Evolutionary conservation across 345 rosid species (phyloP), one percentile per base, ranked within the genome.

Genomic region (Populus deltoides): DNA sequence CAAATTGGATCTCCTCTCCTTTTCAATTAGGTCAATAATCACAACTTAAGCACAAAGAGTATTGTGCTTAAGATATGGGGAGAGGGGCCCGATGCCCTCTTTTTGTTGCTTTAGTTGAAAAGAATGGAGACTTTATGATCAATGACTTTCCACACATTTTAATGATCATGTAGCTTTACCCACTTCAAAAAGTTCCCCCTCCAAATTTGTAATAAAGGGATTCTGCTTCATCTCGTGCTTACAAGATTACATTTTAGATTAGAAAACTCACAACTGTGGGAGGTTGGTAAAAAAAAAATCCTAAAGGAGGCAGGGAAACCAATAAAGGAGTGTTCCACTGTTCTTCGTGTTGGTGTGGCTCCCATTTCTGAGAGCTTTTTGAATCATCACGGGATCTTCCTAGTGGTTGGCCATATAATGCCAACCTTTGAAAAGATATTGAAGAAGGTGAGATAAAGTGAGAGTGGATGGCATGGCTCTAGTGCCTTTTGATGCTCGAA

Each of bases 381-480:
- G 82, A 80, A 78, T 83, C 79, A 82, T 83, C 71, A 85, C 78
- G 77, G 84, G 79, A 82, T 74, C 78, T 80, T 78, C 79, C 76
- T 2, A 55, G 76, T 82, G 80, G 82, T 68, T 71, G 80, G 6
- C 84, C 79, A 80, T 66, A 68, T 61, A 75, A 78, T 77, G 49
- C 82, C 82, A 53, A 72, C 75, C 81, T 78, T 75, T 75, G 55
- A 71, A 81, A 63, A 36, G 66, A 51, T 39, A 66, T 62, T 63
- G 39, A 36, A 39, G 12, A 67, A 3, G 76, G 22, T 22, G 20
- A 27, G 49, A 71, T 15, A 71, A 78, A 47, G 35, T 36, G 59
- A 29, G 38, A 72, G 77, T 75, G 80, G 84, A 24, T 79, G 41
- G 8, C 80, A 59, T 65, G 10, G 62, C 31, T 74, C 31, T 74